These are phyloP conservation scores for Ceratocystiopsis minuta DNA, from an alignment of 2,329 filamentous ascomycete genomes.

Conservation along the genomic window DNA sequence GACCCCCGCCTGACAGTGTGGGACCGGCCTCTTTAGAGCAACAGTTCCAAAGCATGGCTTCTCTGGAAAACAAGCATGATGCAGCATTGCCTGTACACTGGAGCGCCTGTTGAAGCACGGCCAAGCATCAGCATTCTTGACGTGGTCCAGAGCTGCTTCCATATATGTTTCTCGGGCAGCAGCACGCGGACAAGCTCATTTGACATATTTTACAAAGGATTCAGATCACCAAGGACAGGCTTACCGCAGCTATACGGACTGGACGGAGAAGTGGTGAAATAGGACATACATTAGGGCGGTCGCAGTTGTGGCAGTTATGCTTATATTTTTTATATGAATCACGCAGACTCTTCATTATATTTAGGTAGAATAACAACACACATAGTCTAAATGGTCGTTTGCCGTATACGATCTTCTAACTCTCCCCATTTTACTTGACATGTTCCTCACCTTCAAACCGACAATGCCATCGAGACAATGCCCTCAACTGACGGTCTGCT, in stretches of 20 bases:
- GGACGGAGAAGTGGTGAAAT: not conserved
- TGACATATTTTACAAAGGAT: not conserved
- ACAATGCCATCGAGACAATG: constrained; percentile 40
- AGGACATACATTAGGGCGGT: too few species aligned
- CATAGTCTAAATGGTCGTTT: not conserved
- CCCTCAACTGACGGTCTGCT: constrained; percentile 60
- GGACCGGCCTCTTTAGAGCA: constrained; percentile 15
- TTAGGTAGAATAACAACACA: constrained; percentile 4
- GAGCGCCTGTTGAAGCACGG: not conserved
- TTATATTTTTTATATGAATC: constrained; percentile 4
- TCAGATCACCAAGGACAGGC: too few species aligned
- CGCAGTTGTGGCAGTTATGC: not conserved
- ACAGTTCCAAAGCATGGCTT: constrained; percentile 10
- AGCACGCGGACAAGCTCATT: too few species aligned
- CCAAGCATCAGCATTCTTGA: not conserved
- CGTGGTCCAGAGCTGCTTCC: too few species aligned
- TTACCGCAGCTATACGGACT: not conserved
- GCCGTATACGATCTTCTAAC: not conserved
- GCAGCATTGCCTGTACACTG: constrained; percentile 5
- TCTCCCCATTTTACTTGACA: constrained; percentile 10
- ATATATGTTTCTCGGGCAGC: too few species aligned
- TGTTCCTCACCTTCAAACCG: constrained; percentile 83
- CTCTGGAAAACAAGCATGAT: constrained; percentile 6
- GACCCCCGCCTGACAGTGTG: constrained; percentile 16
- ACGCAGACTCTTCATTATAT: too few species aligned